phyloP scores from a whole-genome alignment of 176 grass and related monocot genomes.

The Olyra latifolia region DNA sequence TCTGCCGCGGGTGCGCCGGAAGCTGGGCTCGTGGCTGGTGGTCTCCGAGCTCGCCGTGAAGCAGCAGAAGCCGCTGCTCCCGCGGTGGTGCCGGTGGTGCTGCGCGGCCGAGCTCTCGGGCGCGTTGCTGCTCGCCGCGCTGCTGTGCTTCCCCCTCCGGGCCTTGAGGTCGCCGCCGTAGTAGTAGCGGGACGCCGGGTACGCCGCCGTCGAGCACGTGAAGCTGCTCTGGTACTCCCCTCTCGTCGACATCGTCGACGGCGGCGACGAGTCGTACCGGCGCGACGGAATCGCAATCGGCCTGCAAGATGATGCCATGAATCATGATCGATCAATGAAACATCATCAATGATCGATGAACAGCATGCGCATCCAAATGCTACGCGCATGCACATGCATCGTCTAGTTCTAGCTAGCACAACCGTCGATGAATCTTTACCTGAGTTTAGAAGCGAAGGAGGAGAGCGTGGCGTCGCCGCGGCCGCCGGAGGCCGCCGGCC shows the following conservation, averaged over 20 bases:
- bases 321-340: neutral
- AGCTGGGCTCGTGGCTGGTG: constrained; percentile 58
- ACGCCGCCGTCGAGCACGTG: constrained; percentile 34
- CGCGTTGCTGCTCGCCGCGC: neutral
- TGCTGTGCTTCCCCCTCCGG: constrained; percentile 35
- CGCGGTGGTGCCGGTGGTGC: constrained; percentile 23
- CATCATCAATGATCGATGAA: neutral
- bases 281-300: constrained; percentile 66
- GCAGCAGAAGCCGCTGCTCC: constrained; percentile 58
- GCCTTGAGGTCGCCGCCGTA: constrained; percentile 25
- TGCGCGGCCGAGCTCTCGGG: neutral
- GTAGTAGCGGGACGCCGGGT: constrained; percentile 49
- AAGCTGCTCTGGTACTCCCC: constrained; percentile 50
- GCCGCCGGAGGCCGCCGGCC: constrained; percentile 2
- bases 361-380: neutral
- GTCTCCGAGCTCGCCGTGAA: constrained; percentile 63
- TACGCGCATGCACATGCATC: neutral
- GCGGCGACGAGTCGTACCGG: constrained; percentile 56
- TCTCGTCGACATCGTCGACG: constrained; percentile 47
- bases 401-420: neutral
- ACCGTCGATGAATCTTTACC: constrained; percentile 41
- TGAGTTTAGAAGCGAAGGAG: constrained; percentile 78
- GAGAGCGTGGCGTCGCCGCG: constrained; percentile 52
- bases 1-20: constrained; percentile 46
- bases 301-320: constrained; percentile 30